Base-by-base conservation (phyloP, 2,329 filamentous ascomycete genomes). In the Pezicula rhizophila region DNA sequence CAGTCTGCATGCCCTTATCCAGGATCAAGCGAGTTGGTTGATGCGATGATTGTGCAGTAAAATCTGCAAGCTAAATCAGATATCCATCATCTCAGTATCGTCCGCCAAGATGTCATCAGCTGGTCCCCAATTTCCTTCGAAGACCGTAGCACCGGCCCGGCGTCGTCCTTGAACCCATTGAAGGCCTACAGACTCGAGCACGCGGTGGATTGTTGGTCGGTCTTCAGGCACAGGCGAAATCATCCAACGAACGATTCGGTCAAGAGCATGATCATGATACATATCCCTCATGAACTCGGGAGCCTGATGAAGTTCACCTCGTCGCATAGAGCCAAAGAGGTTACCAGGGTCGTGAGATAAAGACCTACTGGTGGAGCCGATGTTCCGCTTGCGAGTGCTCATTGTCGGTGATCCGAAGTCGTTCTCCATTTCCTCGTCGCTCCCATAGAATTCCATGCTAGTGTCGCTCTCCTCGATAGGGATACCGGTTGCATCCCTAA, bases 41-140 rank as follows among this genome's bases (percentile, higher is more conserved):
- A 48, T 52, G 40, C 39, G 46, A 45, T 48, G 51, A 48, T 47
- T 49, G 42, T 45, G 41, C 41, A 53, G 45, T 43, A 56, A 51
- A 51, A 51, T 51, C 42, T 48, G 51, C 17, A 38, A 38, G 20
- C 39, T 42, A 39, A 33, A n/a, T 63, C 49, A 66, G 39, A 66
- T 61, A 55, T 66, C 64, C 55, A 64, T 64, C 64, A 67, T 67
- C 46, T 67, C 64, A 26, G 62, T 60, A 57, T 67, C 64, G 46
- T 64, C 63, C 18, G 56, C 59, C 23, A 67, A 58, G 28, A 71
- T 63, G 44, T 75, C 67, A 46, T 78, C 75, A n/a, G 72, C 84
- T 28, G 92, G 92, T 4, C 93, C 93, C 87, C 91, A 99, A 65
- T 89, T 93, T 54, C 93, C 93, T 70, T 99, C 93, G 60, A 87